A percentile compares a stretch with the other conserved stretches of the same genome.
These are phyloP conservation scores for Penstemon eatonii DNA, from an alignment of 257 asterid species.

Conservation along the genomic window DNA sequence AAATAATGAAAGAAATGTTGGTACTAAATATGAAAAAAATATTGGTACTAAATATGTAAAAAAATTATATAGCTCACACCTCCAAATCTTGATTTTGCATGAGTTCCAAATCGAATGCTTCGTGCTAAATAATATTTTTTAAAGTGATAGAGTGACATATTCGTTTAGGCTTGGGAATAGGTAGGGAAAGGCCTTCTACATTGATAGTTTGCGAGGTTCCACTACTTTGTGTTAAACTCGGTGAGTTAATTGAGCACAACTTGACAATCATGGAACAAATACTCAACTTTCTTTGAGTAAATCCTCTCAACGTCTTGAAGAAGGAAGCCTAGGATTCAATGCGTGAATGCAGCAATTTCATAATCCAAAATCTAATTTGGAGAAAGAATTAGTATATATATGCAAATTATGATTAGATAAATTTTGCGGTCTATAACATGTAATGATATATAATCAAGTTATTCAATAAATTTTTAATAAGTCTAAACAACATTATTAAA, in stretches of 20 bases:
- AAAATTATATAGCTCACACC: constrained; percentile 9
- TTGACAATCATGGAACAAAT: constrained; percentile 61
- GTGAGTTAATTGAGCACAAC: constrained; percentile 42
- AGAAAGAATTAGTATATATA: constrained; percentile 22
- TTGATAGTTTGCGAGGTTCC: constrained; percentile 19
- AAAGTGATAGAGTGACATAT: constrained; percentile 41
- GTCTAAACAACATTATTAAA: not conserved
- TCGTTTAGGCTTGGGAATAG: too few relatives aligned
- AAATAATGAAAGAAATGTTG: not conserved
- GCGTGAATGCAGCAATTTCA: constrained; percentile 57
- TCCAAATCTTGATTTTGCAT: constrained; percentile 47
- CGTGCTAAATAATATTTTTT: constrained; percentile 74
- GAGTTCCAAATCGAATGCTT: constrained; percentile 66
- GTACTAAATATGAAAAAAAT: too few relatives aligned
- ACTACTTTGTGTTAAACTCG: constrained; percentile 28
- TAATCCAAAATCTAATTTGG: constrained; percentile 75
- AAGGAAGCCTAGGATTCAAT: constrained; percentile 79
- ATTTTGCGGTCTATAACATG: not conserved
- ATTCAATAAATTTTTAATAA: not conserved
- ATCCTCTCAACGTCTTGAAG: constrained; percentile 85
- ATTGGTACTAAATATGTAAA: not conserved
- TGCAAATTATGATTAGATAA: constrained; percentile 26
- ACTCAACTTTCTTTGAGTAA: constrained; percentile 87
- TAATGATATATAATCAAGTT: not conserved
- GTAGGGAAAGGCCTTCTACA: too few relatives aligned